These are phyloP conservation scores for Fusarium sp. DNA, from an alignment of 2,329 filamentous ascomycete species.

Conservation along the genomic window DNA sequence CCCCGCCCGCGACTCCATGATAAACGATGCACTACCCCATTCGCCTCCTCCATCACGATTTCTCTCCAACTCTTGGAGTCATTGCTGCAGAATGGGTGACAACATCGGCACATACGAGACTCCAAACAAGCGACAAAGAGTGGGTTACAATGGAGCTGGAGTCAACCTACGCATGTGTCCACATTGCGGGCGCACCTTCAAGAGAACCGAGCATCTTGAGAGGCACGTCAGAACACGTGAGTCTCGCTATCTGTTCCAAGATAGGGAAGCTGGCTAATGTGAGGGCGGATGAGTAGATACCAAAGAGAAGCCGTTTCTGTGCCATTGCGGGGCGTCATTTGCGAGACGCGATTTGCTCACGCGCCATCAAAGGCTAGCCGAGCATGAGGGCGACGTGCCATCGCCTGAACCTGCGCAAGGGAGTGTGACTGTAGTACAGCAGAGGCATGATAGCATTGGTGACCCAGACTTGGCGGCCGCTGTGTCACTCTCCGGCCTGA, in stretches of 20 bases:
- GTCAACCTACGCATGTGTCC: conserved; percentile 46
- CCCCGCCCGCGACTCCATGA: conserved; percentile 10
- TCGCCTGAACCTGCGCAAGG: background rate
- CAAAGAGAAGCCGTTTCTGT: conserved; percentile 59
- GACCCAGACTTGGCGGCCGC: conserved; percentile 1
- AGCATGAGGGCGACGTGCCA: background rate
- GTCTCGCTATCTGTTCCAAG: conserved; percentile 11
- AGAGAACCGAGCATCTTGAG: conserved; percentile 57
- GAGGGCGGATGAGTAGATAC: conserved; percentile 48
- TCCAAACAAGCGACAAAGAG: conserved; percentile 20
- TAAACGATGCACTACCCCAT: conserved; percentile 12
- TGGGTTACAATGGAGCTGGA: conserved; percentile 12
- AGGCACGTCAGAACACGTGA: conserved; percentile 58
- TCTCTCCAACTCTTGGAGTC: conserved; percentile 20
- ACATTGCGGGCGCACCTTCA: conserved; percentile 55
- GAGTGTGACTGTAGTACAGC: background rate
- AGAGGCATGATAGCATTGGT: background rate
- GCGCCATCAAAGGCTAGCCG: conserved; percentile 48
- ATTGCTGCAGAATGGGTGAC: background rate
- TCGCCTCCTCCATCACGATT: background rate
- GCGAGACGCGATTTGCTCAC: conserved; percentile 56
- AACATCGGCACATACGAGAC: background rate
- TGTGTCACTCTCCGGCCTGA: background rate
- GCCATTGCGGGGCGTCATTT: conserved; percentile 56
- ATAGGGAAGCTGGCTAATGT: background rate